These are phyloP conservation scores for Aaosphaeria pasadenensis DNA, from an alignment of 2,329 filamentous ascomycete genomes.

Conservation along the genomic window DNA sequence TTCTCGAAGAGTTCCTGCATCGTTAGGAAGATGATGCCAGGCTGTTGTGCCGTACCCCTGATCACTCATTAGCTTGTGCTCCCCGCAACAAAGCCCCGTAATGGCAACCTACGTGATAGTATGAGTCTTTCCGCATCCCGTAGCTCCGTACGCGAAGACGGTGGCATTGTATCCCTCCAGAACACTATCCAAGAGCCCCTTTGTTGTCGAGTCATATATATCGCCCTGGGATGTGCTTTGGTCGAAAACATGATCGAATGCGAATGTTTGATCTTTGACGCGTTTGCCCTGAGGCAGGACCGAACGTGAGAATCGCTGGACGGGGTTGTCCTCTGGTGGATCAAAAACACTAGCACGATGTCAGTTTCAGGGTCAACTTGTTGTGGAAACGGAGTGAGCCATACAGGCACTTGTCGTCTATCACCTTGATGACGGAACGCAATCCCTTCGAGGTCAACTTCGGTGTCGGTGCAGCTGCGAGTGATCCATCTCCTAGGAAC, in stretches of 20 bases:
- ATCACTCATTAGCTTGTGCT: neutral
- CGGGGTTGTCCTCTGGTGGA: constrained; percentile 88
- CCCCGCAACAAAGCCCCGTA: neutral
- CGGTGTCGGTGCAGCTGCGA: constrained; percentile 81
- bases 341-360: constrained; percentile 75
- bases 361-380: constrained; percentile 12
- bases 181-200: constrained; percentile 86
- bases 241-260: constrained; percentile 95
- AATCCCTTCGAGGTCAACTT: constrained; percentile 85
- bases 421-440: constrained; percentile 87
- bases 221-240: constrained; percentile 89
- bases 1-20: constrained; percentile 99
- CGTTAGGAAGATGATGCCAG: constrained; percentile 96
- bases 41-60: constrained; percentile 78
- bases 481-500: constrained; percentile 94
- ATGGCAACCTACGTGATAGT: constrained; percentile 62
- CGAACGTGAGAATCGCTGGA: constrained; percentile 81
- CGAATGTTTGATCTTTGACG: constrained; percentile 96
- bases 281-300: constrained; percentile 79
- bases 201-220: constrained; percentile 92
- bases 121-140: constrained; percentile 97
- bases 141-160: constrained; percentile 96
- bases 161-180: constrained; percentile 98
- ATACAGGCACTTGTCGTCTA: constrained; percentile 94
- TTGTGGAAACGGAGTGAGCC: constrained; percentile 27